Conservation (phyloP, 345 rosid species). For the Heritiera littoralis region DNA sequence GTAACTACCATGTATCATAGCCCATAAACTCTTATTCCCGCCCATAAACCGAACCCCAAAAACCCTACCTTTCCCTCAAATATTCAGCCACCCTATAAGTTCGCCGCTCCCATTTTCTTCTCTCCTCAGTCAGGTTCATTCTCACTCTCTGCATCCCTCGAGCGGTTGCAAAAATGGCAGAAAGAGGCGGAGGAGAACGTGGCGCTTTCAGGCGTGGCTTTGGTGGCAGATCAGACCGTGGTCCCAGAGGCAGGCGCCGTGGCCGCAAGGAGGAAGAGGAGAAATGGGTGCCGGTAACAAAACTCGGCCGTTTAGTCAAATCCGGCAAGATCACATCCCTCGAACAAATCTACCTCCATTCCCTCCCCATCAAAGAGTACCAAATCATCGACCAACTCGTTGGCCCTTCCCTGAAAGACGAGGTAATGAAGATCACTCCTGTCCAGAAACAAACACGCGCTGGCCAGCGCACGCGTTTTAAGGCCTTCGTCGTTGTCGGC, state of each 20-base stretch:
- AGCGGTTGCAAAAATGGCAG: too few species aligned
- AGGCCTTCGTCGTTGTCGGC: conserved; percentile 10
- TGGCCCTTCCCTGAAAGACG: conserved; percentile 13
- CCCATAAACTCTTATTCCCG: background rate
- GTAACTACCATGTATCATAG: background rate
- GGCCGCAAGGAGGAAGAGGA: conserved; percentile 18
- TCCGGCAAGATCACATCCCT: conserved; percentile 10
- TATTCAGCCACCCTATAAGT: too few species aligned
- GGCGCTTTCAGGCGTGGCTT: conserved; percentile 14
- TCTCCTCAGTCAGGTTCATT: too few species aligned
- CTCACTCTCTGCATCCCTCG: too few species aligned
- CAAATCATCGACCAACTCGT: conserved; percentile 15
- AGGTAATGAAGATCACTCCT: conserved; percentile 14
- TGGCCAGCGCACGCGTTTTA: conserved; percentile 14
- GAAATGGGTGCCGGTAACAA: conserved; percentile 13
- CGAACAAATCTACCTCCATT: conserved; percentile 16
- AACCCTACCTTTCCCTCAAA: too few species aligned
- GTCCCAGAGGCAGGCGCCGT: conserved; percentile 15
- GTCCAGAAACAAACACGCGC: conserved; percentile 17
- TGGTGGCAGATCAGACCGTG: conserved; percentile 10
- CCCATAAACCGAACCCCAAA: too few species aligned
- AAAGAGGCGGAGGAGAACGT: background rate
- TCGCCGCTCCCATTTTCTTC: too few species aligned
- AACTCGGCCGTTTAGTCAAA: conserved; percentile 10
- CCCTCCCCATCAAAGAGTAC: conserved; percentile 17